These are phyloP conservation scores for Gossypium gossypioides DNA, from an alignment of 441 rosid species.

Conservation along the genomic window DNA sequence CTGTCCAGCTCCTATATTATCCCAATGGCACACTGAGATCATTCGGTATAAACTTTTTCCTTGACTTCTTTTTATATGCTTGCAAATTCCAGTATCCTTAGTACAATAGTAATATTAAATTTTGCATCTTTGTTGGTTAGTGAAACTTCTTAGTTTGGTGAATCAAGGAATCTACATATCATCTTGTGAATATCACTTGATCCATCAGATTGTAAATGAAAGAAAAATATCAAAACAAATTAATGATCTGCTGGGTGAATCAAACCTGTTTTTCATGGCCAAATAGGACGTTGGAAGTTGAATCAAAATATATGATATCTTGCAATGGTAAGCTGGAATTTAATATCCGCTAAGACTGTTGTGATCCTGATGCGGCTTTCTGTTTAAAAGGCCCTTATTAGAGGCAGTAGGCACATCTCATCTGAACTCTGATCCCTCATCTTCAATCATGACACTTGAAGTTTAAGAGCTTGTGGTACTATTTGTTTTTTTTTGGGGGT, in stretches of 20 bases:
- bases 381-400: not conserved
- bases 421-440: not conserved
- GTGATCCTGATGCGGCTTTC: not conserved
- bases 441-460: not conserved
- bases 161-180: not conserved
- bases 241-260: not conserved
- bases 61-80: not conserved
- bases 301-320: not conserved
- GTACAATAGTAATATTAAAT: not conserved
- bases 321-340: not conserved
- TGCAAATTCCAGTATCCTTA: not conserved
- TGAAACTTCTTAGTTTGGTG: not conserved
- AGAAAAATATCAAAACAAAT: not conserved
- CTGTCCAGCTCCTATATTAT: slow-evolving; percentile 91
- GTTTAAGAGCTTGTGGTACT: not conserved
- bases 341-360: not conserved
- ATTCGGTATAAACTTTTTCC: slow-evolving; percentile 41
- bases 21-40: slow-evolving; percentile 91
- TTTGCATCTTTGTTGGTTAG: not conserved
- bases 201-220: not conserved
- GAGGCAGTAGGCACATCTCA: not conserved
- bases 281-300: not conserved
- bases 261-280: not conserved
- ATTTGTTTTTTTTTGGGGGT: not conserved
- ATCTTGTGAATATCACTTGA: slow-evolving; percentile 1